Percentiles rank a stretch among this genome's conserved stretches.
phyloP scores from a whole-genome alignment of 73 alveolate genomes.

The Blepharisma japonicum region DNA sequence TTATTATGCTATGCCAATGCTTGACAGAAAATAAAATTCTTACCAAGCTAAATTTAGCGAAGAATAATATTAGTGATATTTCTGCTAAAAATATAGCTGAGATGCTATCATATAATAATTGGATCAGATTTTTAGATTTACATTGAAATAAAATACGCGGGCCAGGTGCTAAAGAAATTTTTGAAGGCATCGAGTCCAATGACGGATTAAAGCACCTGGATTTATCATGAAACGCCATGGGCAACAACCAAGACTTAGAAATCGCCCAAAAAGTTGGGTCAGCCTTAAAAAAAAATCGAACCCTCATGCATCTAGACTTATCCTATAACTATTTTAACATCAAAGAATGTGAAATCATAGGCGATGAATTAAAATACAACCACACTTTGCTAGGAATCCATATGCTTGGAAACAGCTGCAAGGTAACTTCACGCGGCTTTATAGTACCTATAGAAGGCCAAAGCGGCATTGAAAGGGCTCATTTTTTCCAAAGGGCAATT shows the following conservation, averaged over 20 bases:
- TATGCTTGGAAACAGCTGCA: slow-evolving; percentile 78
- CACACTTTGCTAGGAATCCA: slow-evolving; percentile 78
- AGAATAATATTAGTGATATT: neutral
- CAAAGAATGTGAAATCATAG: slow-evolving; percentile 50
- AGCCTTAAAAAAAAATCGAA: slow-evolving; percentile 43
- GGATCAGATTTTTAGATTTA: slow-evolving; percentile 36
- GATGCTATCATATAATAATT: neutral
- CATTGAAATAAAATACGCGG: slow-evolving; percentile 58
- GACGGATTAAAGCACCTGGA: neutral
- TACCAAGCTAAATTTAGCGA: neutral
- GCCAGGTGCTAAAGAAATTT: slow-evolving; percentile 38
- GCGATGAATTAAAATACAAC: slow-evolving; percentile 61
- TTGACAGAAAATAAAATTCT: neutral
- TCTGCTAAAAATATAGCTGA: neutral
- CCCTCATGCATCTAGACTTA: slow-evolving; percentile 74
- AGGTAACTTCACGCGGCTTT: slow-evolving; percentile 73
- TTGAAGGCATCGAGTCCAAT: neutral
- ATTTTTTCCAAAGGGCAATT: neutral
- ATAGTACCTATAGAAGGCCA: slow-evolving; percentile 35
- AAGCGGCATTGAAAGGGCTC: neutral
- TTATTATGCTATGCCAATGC: neutral
- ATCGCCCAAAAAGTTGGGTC: slow-evolving; percentile 32
- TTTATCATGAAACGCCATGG: neutral
- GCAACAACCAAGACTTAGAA: neutral
- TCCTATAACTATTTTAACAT: slow-evolving; percentile 57